Conservation (phyloP, 2,329 filamentous ascomycete genomes). For the Diaporthe destruens region DNA sequence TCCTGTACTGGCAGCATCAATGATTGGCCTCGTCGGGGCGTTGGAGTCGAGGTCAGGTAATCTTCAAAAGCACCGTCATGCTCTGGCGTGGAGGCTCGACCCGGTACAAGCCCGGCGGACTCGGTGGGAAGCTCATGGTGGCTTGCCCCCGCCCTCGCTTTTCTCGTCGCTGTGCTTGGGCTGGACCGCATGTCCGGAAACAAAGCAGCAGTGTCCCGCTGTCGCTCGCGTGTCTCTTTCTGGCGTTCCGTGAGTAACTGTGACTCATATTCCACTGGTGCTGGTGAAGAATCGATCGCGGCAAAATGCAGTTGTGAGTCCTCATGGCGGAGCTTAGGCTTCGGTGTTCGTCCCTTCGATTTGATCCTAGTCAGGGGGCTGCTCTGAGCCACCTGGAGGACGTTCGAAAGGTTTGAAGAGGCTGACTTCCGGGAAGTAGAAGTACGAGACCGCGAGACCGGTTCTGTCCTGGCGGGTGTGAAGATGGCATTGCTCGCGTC, state of each 20-base stretch:
- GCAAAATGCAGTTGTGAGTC: conserved; percentile 87
- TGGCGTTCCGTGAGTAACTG: conserved; percentile 85
- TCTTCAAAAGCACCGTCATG: conserved; percentile 59
- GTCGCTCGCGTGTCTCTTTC: conserved; percentile 80
- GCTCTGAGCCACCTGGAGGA: conserved; percentile 48
- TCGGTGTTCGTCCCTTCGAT: conserved; percentile 51
- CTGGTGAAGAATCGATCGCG: conserved; percentile 71
- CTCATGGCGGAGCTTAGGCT: conserved; percentile 76
- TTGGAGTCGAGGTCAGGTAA: conserved; percentile 71
- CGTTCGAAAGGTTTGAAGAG: conserved; percentile 52
- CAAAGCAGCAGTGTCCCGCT: conserved; percentile 74
- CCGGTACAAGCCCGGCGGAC: conserved; percentile 31
- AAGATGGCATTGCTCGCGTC: conserved; percentile 52
- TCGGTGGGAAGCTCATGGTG: conserved; percentile 14
- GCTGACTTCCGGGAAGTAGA: conserved; percentile 44
- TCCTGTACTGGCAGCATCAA: conserved; percentile 61
- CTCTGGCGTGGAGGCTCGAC: conserved; percentile 61
- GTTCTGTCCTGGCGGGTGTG: conserved; percentile 47
- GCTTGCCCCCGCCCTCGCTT: conserved; percentile 10
- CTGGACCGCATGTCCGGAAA: conserved; percentile 77
- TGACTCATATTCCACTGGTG: conserved; percentile 68
- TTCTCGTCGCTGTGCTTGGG: conserved; percentile 47
- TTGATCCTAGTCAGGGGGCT: conserved; percentile 47
- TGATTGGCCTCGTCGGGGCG: conserved; percentile 67
- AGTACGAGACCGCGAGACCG: conserved; percentile 45